Evolutionary conservation across 1,284 basidiomycete species (phyloP), one percentile per base, ranked within the genome.

Genomic region (Apiotrichum montevideense): DNA sequence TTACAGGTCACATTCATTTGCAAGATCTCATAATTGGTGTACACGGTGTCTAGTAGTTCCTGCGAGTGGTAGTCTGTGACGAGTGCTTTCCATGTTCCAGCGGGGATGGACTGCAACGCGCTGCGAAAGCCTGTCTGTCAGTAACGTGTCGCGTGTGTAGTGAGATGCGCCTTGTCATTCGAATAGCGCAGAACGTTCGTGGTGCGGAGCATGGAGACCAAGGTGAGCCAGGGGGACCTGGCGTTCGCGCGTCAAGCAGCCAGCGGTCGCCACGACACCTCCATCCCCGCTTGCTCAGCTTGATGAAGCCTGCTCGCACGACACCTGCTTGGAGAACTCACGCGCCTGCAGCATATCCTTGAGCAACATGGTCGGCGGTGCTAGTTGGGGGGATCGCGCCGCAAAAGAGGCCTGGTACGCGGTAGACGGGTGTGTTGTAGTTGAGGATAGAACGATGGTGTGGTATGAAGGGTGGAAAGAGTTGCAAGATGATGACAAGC

Each of bases 61-160:
- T 93, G 87, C 35, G 92, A 88, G 78, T 91, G 85, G 62, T 93
- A 87, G 76, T 98, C 95, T 44, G 98, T 89, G 59, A 98, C 90
- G 50, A 98, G 83, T 67, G 95, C 87, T 83, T 98, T 98, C 95
- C 95, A 98, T 82, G 83, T 79, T 57, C 83, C 83, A 7, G 85
- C 83, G 2, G 89, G 88, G 68, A 89, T 85, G 47, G 68, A 90
- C 84, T 69, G 62, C 57, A 77, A 64, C 8, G 76, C 75, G 37
- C 70, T 70, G 11, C 66, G 66, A 54, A 78, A 72, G 32, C 77
- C 77, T 78, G 53, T 37, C 41, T 9, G 41, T 57, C 32, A 50
- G 51, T 37, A 29, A 29, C n/a, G 10, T 34, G 45, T 13, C 9
- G 34, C 33, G 35, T 15, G 44, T 7, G 15, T 8, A 32, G 29